Evolutionary conservation across 2,329 filamentous ascomycete genomes (phyloP), one percentile per base, ranked within the genome.

Genomic region (Penicillium sp.): DNA sequence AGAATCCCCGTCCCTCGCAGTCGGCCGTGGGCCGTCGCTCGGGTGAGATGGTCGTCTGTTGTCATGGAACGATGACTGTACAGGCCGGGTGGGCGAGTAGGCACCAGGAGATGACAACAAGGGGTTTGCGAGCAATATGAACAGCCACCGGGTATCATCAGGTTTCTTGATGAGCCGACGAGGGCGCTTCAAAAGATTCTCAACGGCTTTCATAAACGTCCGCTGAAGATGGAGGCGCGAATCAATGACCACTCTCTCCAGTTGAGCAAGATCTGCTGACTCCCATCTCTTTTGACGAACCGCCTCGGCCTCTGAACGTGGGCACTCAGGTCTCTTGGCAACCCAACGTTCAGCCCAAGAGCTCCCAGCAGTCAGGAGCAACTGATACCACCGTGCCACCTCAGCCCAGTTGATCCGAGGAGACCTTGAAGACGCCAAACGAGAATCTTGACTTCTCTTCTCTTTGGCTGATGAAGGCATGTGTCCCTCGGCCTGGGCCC

Each of bases 121-220:
- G 5, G 93, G 93, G 73, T 96, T 97, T 19, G 87, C 86, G 40
- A 95, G 76, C 26, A 96, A 80, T 35, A 97, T 87, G 16, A 97
- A 80, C 19, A 97, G 79, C 73, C 94, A 95, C 6, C 93, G 85
- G 42, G 90, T 80, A 68, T 96, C 87, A 62, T 88, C 85, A 0
- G 90, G 86, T 28, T 86, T 85, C 52, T 82, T 84, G 54, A 97
- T 75, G 6, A 85, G 85, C 35, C 88, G 85, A 1, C 91, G 87
- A 0, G 93, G 93, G 19, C 92, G 85, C 75, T 93, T 96, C 22
- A 97, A 80, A 7, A 96, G 77, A 67, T 85, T 87, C 73, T 97
- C 93, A 0, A 87, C 90, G 10, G 88, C 87, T 74, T 93, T 96
- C 26, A 97, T 79, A 7, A 97, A 76, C 0, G 87, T 83, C 58